Conservation (phyloP, 1,284 basidiomycete genomes). For the Tausonia pullulans region DNA sequence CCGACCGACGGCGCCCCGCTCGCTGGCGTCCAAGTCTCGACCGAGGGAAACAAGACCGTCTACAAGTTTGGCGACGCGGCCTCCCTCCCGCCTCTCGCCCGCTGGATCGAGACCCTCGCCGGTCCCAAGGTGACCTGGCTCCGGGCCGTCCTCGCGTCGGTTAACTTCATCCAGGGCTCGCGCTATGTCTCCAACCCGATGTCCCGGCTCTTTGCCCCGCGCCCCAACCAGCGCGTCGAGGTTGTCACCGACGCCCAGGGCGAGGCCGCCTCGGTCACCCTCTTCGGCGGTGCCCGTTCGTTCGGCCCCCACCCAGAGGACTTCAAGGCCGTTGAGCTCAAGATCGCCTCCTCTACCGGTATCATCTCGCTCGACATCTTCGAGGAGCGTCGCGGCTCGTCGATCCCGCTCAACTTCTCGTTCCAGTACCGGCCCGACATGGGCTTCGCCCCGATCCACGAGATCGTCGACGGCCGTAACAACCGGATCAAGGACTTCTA, state of each 20-base stretch:
- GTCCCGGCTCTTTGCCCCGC: constrained; percentile 73
- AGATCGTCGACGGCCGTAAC: constrained; percentile 74
- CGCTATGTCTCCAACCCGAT: constrained; percentile 83
- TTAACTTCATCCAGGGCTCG: constrained; percentile 72
- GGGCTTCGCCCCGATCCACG: constrained; percentile 88
- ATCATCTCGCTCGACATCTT: constrained; percentile 63
- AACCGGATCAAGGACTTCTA: constrained; percentile 89
- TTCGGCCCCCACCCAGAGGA: constrained; percentile 56
- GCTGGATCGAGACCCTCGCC: constrained; percentile 78
- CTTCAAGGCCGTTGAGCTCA: constrained; percentile 77
- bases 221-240: constrained; percentile 62
- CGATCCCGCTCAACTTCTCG: constrained; percentile 69
- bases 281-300: constrained; percentile 72
- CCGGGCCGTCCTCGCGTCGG: constrained; percentile 67
- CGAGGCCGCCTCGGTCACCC: constrained; percentile 40
- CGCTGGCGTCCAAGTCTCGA: constrained; percentile 42
- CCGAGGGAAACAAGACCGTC: constrained; percentile 41
- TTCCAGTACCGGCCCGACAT: constrained; percentile 81
- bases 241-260: constrained; percentile 44
- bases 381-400: constrained; percentile 67
- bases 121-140: constrained; percentile 76
- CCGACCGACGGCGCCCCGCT: constrained; percentile 35
- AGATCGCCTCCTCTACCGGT: constrained; percentile 45
- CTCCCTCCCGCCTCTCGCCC: constrained; percentile 47
- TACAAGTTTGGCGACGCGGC: constrained; percentile 45